Evolutionary conservation across 352 stramenopile species (phyloP), one percentile per base, ranked within the genome.

Genomic region (Pythium brachiatum): DNA sequence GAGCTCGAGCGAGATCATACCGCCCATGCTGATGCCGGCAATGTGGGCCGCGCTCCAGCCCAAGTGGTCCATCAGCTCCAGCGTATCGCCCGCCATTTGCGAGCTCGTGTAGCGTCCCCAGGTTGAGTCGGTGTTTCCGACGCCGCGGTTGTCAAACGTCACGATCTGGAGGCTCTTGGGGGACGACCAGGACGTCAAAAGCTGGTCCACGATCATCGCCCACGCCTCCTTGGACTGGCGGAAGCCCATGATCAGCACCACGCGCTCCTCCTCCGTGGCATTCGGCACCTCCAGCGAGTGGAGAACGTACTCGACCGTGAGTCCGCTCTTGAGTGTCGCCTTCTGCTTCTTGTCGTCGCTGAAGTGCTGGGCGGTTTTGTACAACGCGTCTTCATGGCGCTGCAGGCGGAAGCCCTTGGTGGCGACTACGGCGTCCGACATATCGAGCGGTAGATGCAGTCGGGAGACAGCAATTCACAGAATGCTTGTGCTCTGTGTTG

Each of bases 91-190:
- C 2, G 81, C 81, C 81, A 90, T 90, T 13, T 70, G 66, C 1
- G 67, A 74, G 3, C 78, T 89, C 25, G 74, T 81, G 68, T 90
- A 90, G 23, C 69, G 70, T 3, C 76, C 79, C 70, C 70, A 84
- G 0, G 81, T 71, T 27, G 68, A 66, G 48, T 87, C 79, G 6
- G 76, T 76, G 52, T 55, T 53, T 58, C 73, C 81, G 1, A 78
- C 66, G 21, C 76, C 81, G 29, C 81, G 76, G 68, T 88, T 90
- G 62, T 87, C 81, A 20, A 90, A 72, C 9, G 72, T 83, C 50
- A 88, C 36, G 18, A 90, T 53, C 51, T 79, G 68, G 48, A 86
- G 51, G 18, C 57, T 68, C 44, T 62, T 71, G 34, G 43, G 8
- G 3, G 36, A 32, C 27, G 44, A n/a, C 32, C 32, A 34, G 41